Evolutionary conservation across 345 rosid genomes (phyloP).

Genomic region (Citrus maxima): DNA sequence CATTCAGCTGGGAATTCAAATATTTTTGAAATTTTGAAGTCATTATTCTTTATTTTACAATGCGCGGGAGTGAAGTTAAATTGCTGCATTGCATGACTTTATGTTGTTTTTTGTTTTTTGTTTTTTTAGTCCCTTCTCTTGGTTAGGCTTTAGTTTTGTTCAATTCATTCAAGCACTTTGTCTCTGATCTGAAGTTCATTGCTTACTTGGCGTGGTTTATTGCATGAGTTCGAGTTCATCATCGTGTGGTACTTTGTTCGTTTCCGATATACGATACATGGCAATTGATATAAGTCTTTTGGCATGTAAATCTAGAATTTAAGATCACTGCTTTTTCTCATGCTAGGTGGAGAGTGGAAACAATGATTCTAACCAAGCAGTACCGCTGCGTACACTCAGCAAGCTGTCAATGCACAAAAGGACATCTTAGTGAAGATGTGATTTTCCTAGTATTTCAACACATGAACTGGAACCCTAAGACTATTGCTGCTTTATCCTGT

Average conservation of each 20-base stretch:
- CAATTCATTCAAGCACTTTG: neutral
- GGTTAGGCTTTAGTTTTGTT: neutral
- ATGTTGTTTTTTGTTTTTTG: neutral
- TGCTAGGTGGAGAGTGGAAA: constrained; percentile 15
- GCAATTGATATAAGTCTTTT: neutral
- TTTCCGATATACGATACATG: neutral
- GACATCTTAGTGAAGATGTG: constrained; percentile 84
- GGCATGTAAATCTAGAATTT: constrained; percentile 7
- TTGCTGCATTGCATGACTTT: neutral
- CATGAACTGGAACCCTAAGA: constrained; percentile 90
- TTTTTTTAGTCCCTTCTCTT: neutral
- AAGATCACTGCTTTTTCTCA: neutral
- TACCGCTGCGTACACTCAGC: constrained; percentile 93
- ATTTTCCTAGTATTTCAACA: constrained; percentile 84
- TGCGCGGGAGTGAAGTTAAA: neutral
- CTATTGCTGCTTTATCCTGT: constrained; percentile 74
- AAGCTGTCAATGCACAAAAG: constrained; percentile 89
- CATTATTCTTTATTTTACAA: neutral
- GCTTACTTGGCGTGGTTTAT: neutral
- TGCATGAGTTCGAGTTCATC: neutral
- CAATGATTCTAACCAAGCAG: constrained; percentile 77
- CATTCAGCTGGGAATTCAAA: neutral
- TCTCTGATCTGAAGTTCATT: neutral
- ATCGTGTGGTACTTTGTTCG: neutral
- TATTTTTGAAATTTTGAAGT: neutral